Conservation (phyloP, 140 eudicot genomes). For the Anethum foeniculum region DNA sequence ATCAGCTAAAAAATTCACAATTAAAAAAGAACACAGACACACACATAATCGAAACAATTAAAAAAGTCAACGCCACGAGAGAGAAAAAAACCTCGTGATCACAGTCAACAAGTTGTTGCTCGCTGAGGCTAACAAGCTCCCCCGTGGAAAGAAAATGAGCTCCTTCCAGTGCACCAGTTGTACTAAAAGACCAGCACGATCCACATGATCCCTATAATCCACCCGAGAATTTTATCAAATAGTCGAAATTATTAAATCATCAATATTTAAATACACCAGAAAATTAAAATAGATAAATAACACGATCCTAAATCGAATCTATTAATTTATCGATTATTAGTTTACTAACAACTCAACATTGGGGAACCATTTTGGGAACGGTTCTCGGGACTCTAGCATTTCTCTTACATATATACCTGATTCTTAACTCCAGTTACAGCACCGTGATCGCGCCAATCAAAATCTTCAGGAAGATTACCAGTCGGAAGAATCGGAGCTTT, state of each 20-base stretch:
- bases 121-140: constrained; percentile 15
- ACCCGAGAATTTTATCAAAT: not conserved
- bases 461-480: constrained; percentile 51
- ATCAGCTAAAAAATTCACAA: not conserved
- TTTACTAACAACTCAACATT: too few species aligned
- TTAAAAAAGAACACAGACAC: not conserved
- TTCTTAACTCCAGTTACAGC: constrained; percentile 81
- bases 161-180: constrained; percentile 27
- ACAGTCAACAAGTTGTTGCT: constrained; percentile 26
- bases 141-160: constrained; percentile 13
- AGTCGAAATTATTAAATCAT: not conserved
- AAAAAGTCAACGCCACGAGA: not conserved
- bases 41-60: not conserved
- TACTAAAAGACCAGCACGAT: constrained; percentile 22
- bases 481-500: constrained; percentile 87
- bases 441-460: constrained; percentile 90
- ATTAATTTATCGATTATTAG: not conserved
- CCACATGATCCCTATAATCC: constrained; percentile 16
- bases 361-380: too few species aligned
- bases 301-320: too few species aligned
- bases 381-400: too few species aligned
- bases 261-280: too few species aligned
- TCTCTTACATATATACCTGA: constrained; percentile 44
- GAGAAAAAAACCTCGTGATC: constrained; percentile 17
- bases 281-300: too few species aligned